phyloP scores from a whole-genome alignment of 768 basidiomycete genomes.

The Mycena maculata region DNA sequence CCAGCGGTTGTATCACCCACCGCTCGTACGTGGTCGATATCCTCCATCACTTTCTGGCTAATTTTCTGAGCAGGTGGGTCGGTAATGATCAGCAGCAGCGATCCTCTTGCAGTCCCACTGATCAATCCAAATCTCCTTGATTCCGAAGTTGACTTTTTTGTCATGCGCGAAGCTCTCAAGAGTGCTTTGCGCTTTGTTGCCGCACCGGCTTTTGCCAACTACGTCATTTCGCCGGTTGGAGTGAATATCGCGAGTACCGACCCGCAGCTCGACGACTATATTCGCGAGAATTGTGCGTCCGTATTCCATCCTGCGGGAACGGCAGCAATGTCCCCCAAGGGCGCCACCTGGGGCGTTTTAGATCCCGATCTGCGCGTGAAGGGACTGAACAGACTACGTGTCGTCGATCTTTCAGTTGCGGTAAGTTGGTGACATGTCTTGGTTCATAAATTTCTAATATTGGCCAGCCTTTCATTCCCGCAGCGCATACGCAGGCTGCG shows the following conservation, averaged over 20 bases:
- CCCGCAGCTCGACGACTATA: constrained; percentile 32
- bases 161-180: constrained; percentile 38
- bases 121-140: constrained; percentile 53
- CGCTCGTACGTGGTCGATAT: constrained; percentile 6
- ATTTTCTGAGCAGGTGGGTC: neutral
- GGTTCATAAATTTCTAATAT: neutral
- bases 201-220: constrained; percentile 35
- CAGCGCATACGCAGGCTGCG: constrained; percentile 38
- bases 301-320: constrained; percentile 33
- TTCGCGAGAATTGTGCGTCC: constrained; percentile 12
- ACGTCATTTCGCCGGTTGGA: constrained; percentile 27
- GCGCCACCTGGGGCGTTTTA: constrained; percentile 43
- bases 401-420: constrained; percentile 52
- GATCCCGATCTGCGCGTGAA: constrained; percentile 50
- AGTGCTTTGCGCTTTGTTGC: constrained; percentile 35
- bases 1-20: constrained; percentile 16
- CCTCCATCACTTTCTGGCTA: neutral
- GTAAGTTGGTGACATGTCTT: constrained; percentile 28
- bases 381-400: constrained; percentile 46
- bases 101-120: constrained; percentile 1
- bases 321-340: constrained; percentile 43
- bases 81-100: neutral
- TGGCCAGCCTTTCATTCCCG: constrained; percentile 36
- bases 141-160: constrained; percentile 36
- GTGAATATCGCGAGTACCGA: constrained; percentile 19